Percentiles rank a stretch among this genome's conserved stretches.
Conservation (phyloP, 768 basidiomycete species). For the Paxillus involutus region DNA sequence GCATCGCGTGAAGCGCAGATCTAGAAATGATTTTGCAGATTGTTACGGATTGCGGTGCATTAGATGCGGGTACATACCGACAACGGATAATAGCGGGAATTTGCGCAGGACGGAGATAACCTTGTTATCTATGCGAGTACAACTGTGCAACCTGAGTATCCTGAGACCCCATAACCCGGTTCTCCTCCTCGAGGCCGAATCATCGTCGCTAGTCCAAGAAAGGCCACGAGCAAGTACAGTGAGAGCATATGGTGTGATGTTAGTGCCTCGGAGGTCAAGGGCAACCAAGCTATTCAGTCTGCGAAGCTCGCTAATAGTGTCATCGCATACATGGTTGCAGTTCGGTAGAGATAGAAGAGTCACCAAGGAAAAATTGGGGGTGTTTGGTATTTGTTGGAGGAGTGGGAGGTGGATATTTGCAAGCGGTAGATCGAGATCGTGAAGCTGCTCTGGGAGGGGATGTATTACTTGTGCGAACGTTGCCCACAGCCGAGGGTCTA, state of each 20-base stretch:
- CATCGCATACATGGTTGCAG: constrained; percentile 58
- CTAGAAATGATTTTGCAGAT: constrained; percentile 27
- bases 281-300: constrained; percentile 55
- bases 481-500: constrained; percentile 65
- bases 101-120: constrained; percentile 40
- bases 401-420: constrained; percentile 52
- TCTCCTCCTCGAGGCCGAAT: constrained; percentile 10
- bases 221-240: constrained; percentile 52
- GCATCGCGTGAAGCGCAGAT: constrained; percentile 52
- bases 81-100: constrained; percentile 59
- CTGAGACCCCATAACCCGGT: constrained; percentile 59
- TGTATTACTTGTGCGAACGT: constrained; percentile 58
- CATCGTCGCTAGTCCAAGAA: constrained; percentile 29
- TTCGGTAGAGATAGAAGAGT: constrained; percentile 61
- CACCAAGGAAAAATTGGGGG: constrained; percentile 59
- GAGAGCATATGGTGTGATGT: constrained; percentile 52
- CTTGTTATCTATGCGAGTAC: constrained; percentile 45
- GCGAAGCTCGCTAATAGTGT: constrained; percentile 49
- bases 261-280: constrained; percentile 61
- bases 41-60: neutral
- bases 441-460: constrained; percentile 44
- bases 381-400: constrained; percentile 56
- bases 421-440: constrained; percentile 47
- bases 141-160: constrained; percentile 56
- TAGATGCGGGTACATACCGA: constrained; percentile 45